A percentile compares a stretch with the other conserved stretches of the same genome.
phyloP scores from a whole-genome alignment of 352 stramenopile genomes.

The Phytophthora litchii region DNA sequence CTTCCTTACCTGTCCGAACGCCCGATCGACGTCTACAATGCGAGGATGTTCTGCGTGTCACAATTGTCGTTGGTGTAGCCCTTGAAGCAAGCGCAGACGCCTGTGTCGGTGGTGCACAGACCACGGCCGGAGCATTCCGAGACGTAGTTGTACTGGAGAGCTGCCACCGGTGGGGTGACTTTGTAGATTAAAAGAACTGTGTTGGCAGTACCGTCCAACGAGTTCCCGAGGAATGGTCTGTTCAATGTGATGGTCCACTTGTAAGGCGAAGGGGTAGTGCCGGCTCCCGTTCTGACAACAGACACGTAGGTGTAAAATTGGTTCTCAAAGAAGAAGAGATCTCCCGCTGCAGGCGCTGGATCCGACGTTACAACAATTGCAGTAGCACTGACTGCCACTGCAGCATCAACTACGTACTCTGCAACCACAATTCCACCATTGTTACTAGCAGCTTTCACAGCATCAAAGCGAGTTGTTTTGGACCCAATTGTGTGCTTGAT shows the following conservation, averaged over 20 bases:
- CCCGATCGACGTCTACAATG: conserved; percentile 44
- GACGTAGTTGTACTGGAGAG: conserved; percentile 70
- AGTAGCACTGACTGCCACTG: conserved; percentile 15
- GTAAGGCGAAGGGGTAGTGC: conserved; percentile 4
- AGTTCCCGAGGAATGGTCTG: conserved; percentile 53
- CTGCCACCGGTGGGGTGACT: conserved; percentile 34
- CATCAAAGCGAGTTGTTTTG: conserved; percentile 20
- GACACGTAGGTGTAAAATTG: conserved; percentile 52
- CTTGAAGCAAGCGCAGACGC: conserved; percentile 88
- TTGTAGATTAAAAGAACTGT: conserved; percentile 31
- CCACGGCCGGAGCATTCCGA: conserved; percentile 77
- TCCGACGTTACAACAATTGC: conserved; percentile 10
- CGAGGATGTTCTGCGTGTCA: conserved; percentile 84
- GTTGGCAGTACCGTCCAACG: conserved; percentile 15
- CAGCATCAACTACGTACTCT: background rate
- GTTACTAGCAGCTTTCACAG: background rate
- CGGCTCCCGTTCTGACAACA: background rate
- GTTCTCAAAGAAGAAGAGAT: conserved; percentile 67
- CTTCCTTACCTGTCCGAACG: background rate
- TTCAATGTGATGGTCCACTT: conserved; percentile 32
- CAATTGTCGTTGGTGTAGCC: conserved; percentile 91
- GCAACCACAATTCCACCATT: background rate
- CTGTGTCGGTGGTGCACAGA: conserved; percentile 65
- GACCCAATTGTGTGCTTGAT: conserved; percentile 31
- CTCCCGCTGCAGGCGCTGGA: conserved; percentile 12